Conservation (phyloP, 371 early-diverging fungal genomes). For the Syncephalastrum contaminatum region DNA sequence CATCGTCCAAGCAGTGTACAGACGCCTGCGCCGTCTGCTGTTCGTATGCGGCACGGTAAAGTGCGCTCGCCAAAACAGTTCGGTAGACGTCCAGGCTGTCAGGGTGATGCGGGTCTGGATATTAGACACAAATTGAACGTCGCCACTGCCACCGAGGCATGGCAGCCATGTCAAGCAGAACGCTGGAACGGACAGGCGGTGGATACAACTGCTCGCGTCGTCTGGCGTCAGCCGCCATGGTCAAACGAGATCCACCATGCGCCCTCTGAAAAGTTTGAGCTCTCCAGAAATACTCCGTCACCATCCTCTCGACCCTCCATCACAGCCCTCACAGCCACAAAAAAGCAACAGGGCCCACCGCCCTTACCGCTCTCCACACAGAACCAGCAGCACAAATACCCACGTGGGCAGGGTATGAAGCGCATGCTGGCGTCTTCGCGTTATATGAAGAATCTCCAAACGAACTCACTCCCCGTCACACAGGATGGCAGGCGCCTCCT, state of each 20-base stretch:
- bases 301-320: too few relatives aligned
- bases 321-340: not conserved
- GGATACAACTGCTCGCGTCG: constrained; percentile 4
- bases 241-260: not conserved
- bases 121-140: constrained; percentile 28
- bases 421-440: constrained; percentile 28
- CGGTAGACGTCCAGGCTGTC: constrained; percentile 21
- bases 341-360: not conserved
- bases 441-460: constrained; percentile 20
- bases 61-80: constrained; percentile 22
- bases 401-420: constrained; percentile 8
- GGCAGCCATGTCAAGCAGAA: constrained; percentile 19
- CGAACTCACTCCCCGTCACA: constrained; percentile 12
- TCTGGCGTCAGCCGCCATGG: not conserved
- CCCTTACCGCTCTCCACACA: not conserved
- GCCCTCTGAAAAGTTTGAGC: constrained; percentile 20
- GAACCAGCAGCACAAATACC: constrained; percentile 1
- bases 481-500: constrained; percentile 6
- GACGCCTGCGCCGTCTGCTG: too few relatives aligned
- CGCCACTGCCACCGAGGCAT: constrained; percentile 25
- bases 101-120: constrained; percentile 31
- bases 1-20: too few relatives aligned
- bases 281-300: constrained; percentile 1
- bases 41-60: constrained; percentile 9
- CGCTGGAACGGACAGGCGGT: constrained; percentile 6